These are phyloP conservation scores for Lagerstroemia speciosa DNA, from an alignment of 345 rosid genomes.

Conservation along the genomic window DNA sequence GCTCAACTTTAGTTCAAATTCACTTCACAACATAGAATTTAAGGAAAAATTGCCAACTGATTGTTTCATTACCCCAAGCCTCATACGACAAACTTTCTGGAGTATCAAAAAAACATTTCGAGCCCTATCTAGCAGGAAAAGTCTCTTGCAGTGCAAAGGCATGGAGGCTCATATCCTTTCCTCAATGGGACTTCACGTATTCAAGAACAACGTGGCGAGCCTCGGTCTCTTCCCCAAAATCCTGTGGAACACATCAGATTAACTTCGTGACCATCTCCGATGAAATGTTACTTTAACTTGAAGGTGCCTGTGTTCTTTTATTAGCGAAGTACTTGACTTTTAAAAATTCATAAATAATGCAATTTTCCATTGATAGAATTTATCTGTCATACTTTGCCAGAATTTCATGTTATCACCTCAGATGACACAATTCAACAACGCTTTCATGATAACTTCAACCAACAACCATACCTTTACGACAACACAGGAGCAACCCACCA, in stretches of 20 bases:
- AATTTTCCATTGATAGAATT: neutral
- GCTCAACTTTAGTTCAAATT: too few species aligned
- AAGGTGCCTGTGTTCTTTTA: too few species aligned
- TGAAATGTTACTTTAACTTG: too few species aligned
- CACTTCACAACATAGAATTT: too few species aligned
- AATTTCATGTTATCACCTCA: neutral
- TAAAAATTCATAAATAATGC: too few species aligned
- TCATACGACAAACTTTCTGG: neutral
- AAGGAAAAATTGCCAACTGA: too few species aligned
- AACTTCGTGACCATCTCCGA: neutral
- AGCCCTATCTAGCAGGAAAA: neutral
- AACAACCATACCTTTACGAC: conserved; percentile 58
- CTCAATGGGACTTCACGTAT: conserved; percentile 39
- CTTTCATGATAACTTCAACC: neutral
- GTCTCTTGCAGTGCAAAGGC: neutral
- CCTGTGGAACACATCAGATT: conserved; percentile 25
- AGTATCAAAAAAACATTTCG: neutral
- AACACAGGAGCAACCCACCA: conserved; percentile 76
- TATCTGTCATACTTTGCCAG: neutral
- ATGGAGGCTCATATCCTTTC: neutral
- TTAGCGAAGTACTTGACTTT: too few species aligned
- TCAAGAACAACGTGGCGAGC: conserved; percentile 42
- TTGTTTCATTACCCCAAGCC: too few species aligned
- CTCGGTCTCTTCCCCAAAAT: conserved; percentile 50
- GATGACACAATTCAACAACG: neutral